Base-by-base conservation (phyloP, 148 eudicot genomes). In the Cornus florida region DNA sequence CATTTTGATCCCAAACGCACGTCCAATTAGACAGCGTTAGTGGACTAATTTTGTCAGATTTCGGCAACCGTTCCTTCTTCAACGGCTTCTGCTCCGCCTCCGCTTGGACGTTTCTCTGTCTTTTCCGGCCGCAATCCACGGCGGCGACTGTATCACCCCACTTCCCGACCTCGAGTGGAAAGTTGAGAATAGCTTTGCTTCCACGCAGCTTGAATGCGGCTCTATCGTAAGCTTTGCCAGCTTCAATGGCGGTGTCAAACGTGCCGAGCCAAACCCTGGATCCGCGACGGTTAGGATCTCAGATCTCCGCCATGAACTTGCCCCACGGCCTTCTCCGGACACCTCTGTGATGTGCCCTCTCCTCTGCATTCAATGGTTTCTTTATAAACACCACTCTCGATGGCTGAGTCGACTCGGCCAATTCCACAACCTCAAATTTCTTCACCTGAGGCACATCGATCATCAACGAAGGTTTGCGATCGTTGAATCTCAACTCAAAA, bases 281-380 rank as follows among this genome's bases (percentile, higher is more conserved):
- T 17, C 91, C 91, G 13, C 82, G 82, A 10, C 80, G 79, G 48
- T 86, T 89, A 22, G 89, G 91, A 66, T 89, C 89, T 13, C 91
- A 78, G 71, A 89, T 89, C 79, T 89, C 91, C 2, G 91, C 91
- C 19, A 89, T 89, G 75, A 82, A 88, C 77, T 88, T 88, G 12
- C 91, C 91, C 91, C 91, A 84, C 24, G 91, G 91, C 69, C 91
- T 67, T 31, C 81, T 81, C 69, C 91, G 79, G 7, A 89, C 91
- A 13, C 91, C 91, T 79, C 89, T 83, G 80, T 89, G 84, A 72
- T 86, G 89, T 71, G 72, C 71, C 75, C 69, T 48, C 56, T 46
- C 71, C 39, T 79, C 86, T 56, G 22, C 81, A n/a, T 17, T 39
- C 48, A 5, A 20, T 0, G 72, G 28, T 24, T 67, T 77, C 73